Conservation (phyloP, 192 early-diverging fungal genomes). For the Gigaspora rosea region DNA sequence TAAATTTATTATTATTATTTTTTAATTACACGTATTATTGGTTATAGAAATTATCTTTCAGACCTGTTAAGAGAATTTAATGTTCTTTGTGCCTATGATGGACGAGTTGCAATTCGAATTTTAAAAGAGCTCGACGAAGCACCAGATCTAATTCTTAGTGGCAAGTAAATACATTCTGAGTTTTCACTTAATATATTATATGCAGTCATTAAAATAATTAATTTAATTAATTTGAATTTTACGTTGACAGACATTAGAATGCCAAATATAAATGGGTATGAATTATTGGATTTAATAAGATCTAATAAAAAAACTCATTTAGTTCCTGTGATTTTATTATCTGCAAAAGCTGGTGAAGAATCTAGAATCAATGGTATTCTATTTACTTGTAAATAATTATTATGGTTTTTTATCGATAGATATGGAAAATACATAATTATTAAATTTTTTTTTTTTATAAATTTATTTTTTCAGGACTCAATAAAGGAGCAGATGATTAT, state of each 20-base stretch:
- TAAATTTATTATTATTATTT: neutral
- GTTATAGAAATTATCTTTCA: constrained; percentile 27
- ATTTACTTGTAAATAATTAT: no score
- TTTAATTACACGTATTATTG: neutral
- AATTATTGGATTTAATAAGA: constrained; percentile 48
- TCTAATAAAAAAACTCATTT: constrained; percentile 37
- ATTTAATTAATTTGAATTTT: neutral
- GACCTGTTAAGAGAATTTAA: constrained; percentile 41
- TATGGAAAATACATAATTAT: no score
- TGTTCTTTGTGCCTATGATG: constrained; percentile 40
- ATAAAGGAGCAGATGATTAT: constrained; percentile 62
- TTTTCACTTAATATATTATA: neutral
- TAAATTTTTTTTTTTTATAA: neutral
- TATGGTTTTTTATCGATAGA: no score
- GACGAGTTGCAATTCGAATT: constrained; percentile 37
- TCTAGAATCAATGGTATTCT: no score
- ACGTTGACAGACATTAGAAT: constrained; percentile 52
- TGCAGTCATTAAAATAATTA: no score
- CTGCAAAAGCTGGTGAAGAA: constrained; percentile 56
- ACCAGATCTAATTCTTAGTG: constrained; percentile 41
- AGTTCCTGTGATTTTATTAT: constrained; percentile 60
- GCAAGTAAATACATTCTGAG: constrained; percentile 12
- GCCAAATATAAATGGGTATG: constrained; percentile 63
- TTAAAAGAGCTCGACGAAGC: neutral
- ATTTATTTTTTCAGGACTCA: constrained; percentile 33